These are phyloP conservation scores for Sporothrix pseudoabietina DNA, from an alignment of 2,329 filamentous ascomycete genomes.

Conservation along the genomic window DNA sequence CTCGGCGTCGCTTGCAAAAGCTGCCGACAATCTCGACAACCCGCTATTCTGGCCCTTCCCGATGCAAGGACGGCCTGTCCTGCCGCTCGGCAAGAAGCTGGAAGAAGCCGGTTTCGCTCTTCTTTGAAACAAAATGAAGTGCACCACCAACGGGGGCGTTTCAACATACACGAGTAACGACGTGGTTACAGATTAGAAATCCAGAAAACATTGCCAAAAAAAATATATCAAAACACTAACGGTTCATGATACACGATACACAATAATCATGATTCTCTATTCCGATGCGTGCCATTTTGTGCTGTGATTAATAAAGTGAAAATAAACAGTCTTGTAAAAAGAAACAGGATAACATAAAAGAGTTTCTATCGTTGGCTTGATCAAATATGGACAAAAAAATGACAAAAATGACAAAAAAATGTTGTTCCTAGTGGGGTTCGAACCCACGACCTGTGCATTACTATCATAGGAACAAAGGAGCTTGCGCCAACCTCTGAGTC, in stretches of 20 bases:
- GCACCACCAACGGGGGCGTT: background rate
- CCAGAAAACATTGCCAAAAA: background rate
- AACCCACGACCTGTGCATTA: conserved; percentile 39
- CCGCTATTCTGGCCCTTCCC: conserved; percentile 64
- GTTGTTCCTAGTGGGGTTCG: conserved; percentile 38
- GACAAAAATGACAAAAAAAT: conserved; percentile 23
- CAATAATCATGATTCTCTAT: background rate
- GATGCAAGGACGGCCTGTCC: conserved; percentile 59
- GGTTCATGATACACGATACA: background rate
- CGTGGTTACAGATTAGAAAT: background rate
- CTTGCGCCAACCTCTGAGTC: conserved; percentile 31
- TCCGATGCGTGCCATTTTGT: background rate
- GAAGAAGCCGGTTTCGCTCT: conserved; percentile 56
- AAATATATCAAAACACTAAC: conserved; percentile 3
- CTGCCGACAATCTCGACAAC: conserved; percentile 51
- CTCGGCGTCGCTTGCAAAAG: conserved; percentile 25
- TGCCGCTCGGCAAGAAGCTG: conserved; percentile 52
- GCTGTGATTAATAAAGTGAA: background rate
- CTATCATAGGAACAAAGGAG: conserved; percentile 35
- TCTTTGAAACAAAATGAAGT: conserved; percentile 37
- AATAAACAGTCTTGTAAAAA: background rate
- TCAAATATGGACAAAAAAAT: background rate
- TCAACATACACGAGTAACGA: background rate
- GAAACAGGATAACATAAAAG: background rate
- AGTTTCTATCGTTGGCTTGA: background rate